Conservation (phyloP, 306 rosid genomes). For the Abrus pulchellus region DNA sequence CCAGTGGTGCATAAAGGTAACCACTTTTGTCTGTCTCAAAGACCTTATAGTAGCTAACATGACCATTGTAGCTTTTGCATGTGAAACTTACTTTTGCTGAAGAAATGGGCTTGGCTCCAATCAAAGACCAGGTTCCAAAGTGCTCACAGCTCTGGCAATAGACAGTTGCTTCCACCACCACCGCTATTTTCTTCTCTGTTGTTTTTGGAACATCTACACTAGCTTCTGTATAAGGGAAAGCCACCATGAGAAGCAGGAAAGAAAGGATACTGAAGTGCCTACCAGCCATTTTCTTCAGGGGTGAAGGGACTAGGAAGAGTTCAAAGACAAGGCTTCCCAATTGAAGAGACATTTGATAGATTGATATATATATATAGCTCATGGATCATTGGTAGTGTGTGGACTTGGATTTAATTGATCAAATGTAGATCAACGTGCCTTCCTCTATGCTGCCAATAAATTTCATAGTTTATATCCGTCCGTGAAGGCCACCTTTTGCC, state of each 20-base stretch:
- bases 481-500: constrained; percentile 66
- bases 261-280: constrained; percentile 50
- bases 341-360: constrained; percentile 44
- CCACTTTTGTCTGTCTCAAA: constrained; percentile 73
- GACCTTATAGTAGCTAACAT: constrained; percentile 78
- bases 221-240: constrained; percentile 54
- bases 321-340: constrained; percentile 10
- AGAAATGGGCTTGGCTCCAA: constrained; percentile 72
- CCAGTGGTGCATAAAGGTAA: constrained; percentile 76
- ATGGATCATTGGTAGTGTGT: constrained; percentile 1
- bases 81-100: constrained; percentile 80
- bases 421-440: constrained; percentile 61
- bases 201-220: constrained; percentile 26
- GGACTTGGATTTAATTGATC: neutral
- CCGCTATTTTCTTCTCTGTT: constrained; percentile 56
- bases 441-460: constrained; percentile 57
- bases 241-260: constrained; percentile 55
- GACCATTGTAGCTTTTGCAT: constrained; percentile 77
- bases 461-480: constrained; percentile 30
- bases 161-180: constrained; percentile 80
- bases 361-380: constrained; percentile 40
- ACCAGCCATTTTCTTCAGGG: constrained; percentile 61
- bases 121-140: constrained; percentile 77
- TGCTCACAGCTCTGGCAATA: constrained; percentile 88
- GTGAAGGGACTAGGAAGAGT: constrained; percentile 32